Percentiles rank a stretch among this genome's conserved stretches.
phyloP scores from a whole-genome alignment of 345 rosid genomes.

The thale cress (Arabidopsis thaliana) region DNA sequence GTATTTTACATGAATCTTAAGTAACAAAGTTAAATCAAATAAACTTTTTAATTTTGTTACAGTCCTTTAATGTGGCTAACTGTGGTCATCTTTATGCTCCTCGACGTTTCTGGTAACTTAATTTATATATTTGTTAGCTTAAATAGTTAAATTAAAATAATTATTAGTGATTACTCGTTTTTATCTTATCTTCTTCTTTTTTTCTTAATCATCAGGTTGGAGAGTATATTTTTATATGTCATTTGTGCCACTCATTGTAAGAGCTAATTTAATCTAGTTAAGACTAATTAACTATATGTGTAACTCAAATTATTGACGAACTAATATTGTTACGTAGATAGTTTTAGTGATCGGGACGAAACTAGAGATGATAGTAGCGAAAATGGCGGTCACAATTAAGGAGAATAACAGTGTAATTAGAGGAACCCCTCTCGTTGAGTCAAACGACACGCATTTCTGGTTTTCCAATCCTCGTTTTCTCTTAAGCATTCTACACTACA shows the following conservation, averaged over 20 bases:
- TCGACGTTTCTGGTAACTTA: slow-evolving; percentile 68
- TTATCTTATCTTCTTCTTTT: background rate
- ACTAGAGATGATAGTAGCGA: slow-evolving; percentile 58
- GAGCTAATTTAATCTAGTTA: background rate
- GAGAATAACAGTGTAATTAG: slow-evolving; percentile 46
- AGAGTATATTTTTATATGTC: slow-evolving; percentile 69
- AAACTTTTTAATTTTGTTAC: slow-evolving; percentile 22
- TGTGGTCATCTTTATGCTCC: slow-evolving; percentile 68
- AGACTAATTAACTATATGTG: background rate
- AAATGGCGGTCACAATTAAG: slow-evolving; percentile 57
- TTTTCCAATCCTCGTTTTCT: slow-evolving; percentile 53
- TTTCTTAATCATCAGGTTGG: slow-evolving; percentile 58
- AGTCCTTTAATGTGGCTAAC: slow-evolving; percentile 76
- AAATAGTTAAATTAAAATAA: background rate
- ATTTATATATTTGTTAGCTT: background rate
- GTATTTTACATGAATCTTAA: background rate
- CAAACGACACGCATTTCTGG: slow-evolving; percentile 66
- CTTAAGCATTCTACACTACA: slow-evolving; percentile 55
- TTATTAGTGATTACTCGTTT: background rate
- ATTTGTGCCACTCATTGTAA: slow-evolving; percentile 68
- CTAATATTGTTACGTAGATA: slow-evolving; percentile 40
- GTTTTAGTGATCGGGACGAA: slow-evolving; percentile 62
- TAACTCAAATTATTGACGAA: background rate
- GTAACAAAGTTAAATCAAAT: background rate
- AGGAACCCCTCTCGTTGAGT: slow-evolving; percentile 59